Conservation (phyloP, 352 stramenopile genomes). For the Phytophthora pistaciae region DNA sequence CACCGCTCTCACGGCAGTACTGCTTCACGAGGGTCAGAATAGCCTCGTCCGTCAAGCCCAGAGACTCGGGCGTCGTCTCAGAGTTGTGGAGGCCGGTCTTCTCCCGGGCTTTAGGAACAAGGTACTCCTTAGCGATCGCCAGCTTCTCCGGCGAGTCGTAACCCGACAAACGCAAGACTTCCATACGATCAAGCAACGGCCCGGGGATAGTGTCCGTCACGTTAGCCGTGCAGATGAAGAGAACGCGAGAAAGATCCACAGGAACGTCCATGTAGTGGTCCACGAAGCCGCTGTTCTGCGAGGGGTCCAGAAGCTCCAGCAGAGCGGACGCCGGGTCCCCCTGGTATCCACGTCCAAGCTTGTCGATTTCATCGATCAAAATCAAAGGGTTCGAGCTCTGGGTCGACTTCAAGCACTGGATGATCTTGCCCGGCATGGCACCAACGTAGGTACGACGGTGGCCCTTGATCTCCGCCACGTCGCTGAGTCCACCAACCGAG, state of each 20-base stretch:
- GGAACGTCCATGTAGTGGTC: conserved; percentile 99
- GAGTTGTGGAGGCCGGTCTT: conserved; percentile 88
- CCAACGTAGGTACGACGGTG: conserved; percentile 99
- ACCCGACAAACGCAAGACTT: conserved; percentile 97
- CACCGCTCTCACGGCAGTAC: conserved; percentile 98
- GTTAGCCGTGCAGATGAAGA: conserved; percentile 98
- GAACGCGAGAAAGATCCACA: conserved; percentile 96
- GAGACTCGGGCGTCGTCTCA: conserved; percentile 76
- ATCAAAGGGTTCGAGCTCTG: conserved; percentile 98
- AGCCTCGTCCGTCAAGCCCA: conserved; percentile 94
- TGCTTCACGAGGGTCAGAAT: conserved; percentile 90
- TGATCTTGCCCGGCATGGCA: conserved; percentile 99
- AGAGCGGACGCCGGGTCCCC: conserved; percentile 97
- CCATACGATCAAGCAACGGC: conserved; percentile 99
- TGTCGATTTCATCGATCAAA: conserved; percentile 98
- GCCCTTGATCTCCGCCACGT: conserved; percentile 99
- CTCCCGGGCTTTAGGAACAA: conserved; percentile 97
- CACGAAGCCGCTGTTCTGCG: conserved; percentile 97
- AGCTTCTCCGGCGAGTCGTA: conserved; percentile 98
- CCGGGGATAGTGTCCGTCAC: conserved; percentile 97
- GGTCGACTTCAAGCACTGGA: conserved; percentile 98
- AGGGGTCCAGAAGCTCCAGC: conserved; percentile 97
- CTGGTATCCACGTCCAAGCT: conserved; percentile 86
- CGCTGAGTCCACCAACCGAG: conserved; percentile 96
- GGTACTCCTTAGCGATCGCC: conserved; percentile 97